phyloP scores from a whole-genome alignment of 495 filamentous ascomycete genomes.

The Aspergillus saccharolyticus region DNA sequence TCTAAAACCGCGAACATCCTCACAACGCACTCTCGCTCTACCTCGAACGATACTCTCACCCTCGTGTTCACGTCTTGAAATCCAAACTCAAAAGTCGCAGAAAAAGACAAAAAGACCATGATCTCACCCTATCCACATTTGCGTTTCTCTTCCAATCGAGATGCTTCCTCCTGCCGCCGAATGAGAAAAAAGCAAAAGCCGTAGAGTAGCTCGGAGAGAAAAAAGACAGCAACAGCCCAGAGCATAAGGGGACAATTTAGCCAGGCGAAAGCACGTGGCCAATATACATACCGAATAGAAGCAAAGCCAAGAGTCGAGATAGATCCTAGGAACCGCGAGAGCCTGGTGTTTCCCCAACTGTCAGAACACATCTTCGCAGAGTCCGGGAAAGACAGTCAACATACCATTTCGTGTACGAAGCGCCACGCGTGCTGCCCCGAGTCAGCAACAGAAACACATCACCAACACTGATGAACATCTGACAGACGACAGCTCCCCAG shows the following conservation, averaged over 20 bases:
- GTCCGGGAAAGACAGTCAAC: no score
- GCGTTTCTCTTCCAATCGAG: neutral
- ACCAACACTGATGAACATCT: neutral
- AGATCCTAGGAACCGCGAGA: neutral
- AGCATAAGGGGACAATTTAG: neutral
- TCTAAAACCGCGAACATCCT: neutral
- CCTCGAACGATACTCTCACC: neutral
- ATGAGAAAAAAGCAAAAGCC: neutral
- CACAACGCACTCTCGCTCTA: no score
- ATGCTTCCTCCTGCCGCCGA: neutral
- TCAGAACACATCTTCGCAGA: no score
- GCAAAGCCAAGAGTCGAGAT: neutral
- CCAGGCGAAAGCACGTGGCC: neutral
- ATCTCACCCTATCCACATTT: neutral
- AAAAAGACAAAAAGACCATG: neutral
- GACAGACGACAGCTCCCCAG: neutral
- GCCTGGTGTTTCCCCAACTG: constrained; percentile 5
- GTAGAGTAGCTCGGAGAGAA: neutral
- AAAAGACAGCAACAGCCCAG: neutral
- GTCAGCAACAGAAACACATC: constrained; percentile 2
- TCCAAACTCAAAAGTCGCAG: no score
- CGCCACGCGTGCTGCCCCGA: neutral
- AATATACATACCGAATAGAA: neutral
- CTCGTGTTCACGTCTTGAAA: neutral
- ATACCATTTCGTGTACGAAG: constrained; percentile 4